Percentiles rank a stretch among this genome's conserved stretches.
Evolutionary conservation across 2,329 filamentous ascomycete species (phyloP).

Genomic region (Chrysosporium queenslandicum): DNA sequence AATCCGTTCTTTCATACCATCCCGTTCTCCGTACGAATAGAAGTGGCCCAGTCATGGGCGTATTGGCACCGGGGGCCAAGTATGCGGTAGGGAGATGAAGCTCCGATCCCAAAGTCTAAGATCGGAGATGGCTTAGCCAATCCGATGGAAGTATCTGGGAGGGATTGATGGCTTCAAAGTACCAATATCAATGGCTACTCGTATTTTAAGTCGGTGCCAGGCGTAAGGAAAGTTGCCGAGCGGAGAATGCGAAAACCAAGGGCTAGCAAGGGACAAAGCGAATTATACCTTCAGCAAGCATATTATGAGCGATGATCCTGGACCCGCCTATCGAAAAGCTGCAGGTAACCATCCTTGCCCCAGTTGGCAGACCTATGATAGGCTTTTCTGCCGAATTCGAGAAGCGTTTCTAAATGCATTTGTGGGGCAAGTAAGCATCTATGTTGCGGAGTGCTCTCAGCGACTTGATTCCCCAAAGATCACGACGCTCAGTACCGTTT

Average conservation of each 20-base stretch:
- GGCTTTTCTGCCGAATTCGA: conserved; percentile 13
- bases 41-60: neutral
- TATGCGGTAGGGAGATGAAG: conserved; percentile 9
- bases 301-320: conserved; percentile 8
- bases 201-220: conserved; percentile 11
- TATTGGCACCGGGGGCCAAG: conserved; percentile 7
- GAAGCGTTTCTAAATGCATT: conserved; percentile 5
- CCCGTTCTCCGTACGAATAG: conserved; percentile 7
- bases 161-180: neutral
- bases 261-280: conserved; percentile 8
- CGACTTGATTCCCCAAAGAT: conserved; percentile 8
- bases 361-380: conserved; percentile 1
- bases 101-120: conserved; percentile 8
- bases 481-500: conserved; percentile 5
- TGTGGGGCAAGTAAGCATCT: neutral
- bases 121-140: conserved; percentile 13
- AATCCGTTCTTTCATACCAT: conserved; percentile 1
- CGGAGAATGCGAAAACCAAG: conserved; percentile 6
- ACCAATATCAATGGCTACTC: conserved; percentile 9
- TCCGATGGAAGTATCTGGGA: neutral
- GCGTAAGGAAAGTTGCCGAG: conserved; percentile 9
- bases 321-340: conserved; percentile 5
- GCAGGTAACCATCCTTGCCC: conserved; percentile 9
- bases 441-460: conserved; percentile 6
- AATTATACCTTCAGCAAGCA: conserved; percentile 5